A percentile compares a stretch with the other conserved stretches of the same genome.
These are phyloP conservation scores for Nannizzia gypsea DNA, from an alignment of 2,329 filamentous ascomycete species.

Conservation along the genomic window DNA sequence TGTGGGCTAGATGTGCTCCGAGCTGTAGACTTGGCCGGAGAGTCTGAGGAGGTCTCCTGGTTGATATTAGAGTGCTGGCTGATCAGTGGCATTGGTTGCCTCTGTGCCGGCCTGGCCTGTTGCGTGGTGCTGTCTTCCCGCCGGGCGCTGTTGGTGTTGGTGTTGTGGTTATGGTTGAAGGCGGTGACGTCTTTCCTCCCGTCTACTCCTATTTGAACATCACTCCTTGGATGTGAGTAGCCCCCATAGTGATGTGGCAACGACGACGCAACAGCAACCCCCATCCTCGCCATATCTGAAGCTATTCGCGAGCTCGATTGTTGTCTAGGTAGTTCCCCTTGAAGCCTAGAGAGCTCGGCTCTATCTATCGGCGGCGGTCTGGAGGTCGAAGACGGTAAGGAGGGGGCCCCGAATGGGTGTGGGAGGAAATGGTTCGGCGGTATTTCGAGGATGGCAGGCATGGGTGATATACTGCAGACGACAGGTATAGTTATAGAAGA, in stretches of 20 bases:
- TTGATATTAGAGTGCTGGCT: neutral
- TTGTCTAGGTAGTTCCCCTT: neutral
- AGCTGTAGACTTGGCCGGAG: conserved; percentile 21
- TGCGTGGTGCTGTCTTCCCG: conserved; percentile 13
- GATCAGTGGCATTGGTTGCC: conserved; percentile 15
- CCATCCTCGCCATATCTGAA: neutral
- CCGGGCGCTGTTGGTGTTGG: conserved; percentile 13
- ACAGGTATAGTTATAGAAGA: neutral
- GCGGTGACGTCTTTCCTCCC: conserved; percentile 8
- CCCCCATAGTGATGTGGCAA: conserved; percentile 17
- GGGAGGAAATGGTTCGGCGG: conserved; percentile 4
- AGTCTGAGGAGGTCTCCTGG: conserved; percentile 11
- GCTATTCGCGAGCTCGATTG: neutral
- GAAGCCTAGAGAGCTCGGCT: conserved; percentile 12
- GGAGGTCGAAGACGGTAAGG: conserved; percentile 34
- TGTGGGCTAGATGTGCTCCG: conserved; percentile 46
- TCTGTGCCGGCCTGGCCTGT: conserved; percentile 14
- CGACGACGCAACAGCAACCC: conserved; percentile 3
- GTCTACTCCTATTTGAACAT: neutral
- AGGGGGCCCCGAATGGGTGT: neutral
- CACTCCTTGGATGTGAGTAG: neutral
- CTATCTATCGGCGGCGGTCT: conserved; percentile 25
- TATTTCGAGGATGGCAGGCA: conserved; percentile 7
- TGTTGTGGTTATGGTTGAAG: neutral
- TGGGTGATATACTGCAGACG: neutral